Percentiles rank a stretch among this genome's conserved stretches.
Conservation (phyloP, 2,329 filamentous ascomycete genomes). For the Claviceps pazoutovae region DNA sequence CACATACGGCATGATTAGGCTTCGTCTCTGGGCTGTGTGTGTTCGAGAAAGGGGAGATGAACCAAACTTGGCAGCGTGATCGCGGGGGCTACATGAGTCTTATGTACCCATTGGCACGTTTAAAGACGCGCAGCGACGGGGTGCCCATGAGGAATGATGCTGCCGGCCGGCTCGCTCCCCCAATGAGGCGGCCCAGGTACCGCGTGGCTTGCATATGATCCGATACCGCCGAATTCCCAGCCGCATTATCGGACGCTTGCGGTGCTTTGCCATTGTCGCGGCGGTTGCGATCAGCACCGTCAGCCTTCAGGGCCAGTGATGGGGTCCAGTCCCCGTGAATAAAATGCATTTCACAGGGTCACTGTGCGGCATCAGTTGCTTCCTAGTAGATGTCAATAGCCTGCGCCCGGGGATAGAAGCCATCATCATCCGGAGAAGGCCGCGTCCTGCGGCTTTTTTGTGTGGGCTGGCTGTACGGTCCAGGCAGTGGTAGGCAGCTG, state of each 20-base stretch:
- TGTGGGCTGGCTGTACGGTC: neutral
- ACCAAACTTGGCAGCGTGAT: neutral
- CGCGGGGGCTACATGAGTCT: neutral
- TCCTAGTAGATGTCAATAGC: too few relatives aligned
- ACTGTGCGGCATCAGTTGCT: too few relatives aligned
- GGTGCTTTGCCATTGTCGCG: too few relatives aligned
- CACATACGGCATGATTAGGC: constrained; percentile 35
- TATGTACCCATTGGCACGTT: neutral
- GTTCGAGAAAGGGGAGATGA: too few relatives aligned
- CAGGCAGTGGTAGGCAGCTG: neutral
- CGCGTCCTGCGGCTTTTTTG: neutral
- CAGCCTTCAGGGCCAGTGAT: too few relatives aligned
- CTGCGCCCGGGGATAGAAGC: too few relatives aligned
- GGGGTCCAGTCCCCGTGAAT: too few relatives aligned
- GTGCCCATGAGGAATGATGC: neutral
- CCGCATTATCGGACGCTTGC: neutral
- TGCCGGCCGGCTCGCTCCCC: neutral
- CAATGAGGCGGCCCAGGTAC: neutral
- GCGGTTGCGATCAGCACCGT: too few relatives aligned
- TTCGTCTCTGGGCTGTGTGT: neutral
- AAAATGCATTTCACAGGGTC: too few relatives aligned
- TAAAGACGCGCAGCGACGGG: too few relatives aligned
- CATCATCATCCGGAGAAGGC: neutral
- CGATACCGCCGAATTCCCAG: constrained; percentile 17
- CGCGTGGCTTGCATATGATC: neutral